Conservation (phyloP, 2,329 filamentous ascomycete genomes). For the Elsinoe necatrix region DNA sequence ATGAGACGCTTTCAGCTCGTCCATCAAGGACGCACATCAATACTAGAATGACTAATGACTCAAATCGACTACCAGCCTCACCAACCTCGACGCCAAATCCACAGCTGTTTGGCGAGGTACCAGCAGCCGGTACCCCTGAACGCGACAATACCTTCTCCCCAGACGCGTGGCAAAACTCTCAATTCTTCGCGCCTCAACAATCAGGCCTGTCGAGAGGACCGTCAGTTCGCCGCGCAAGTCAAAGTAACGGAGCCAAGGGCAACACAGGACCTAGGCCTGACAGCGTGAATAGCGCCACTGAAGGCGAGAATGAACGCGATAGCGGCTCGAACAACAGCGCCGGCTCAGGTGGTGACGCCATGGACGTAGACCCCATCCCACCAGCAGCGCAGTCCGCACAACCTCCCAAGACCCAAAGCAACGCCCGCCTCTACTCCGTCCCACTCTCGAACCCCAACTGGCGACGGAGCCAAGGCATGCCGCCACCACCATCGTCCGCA, state of each 20-base stretch:
- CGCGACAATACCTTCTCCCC: conserved; percentile 1
- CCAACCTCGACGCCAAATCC: conserved; percentile 9
- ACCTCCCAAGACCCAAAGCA: conserved; percentile 17
- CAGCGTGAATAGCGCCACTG: conserved; percentile 6
- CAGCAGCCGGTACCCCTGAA: background rate
- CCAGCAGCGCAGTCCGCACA: conserved; percentile 20
- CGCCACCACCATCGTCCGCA: background rate
- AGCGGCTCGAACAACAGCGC: conserved; percentile 18
- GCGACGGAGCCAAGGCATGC: conserved; percentile 21
- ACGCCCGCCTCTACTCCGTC: conserved; percentile 28
- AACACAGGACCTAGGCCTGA: background rate
- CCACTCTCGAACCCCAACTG: conserved; percentile 24
- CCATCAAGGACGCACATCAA: conserved; percentile 10
- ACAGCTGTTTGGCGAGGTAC: conserved; percentile 9
- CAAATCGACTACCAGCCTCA: conserved; percentile 4
- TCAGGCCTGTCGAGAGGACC: conserved; percentile 11
- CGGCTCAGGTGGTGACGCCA: conserved; percentile 32
- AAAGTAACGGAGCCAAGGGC: background rate
- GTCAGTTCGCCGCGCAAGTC: conserved; percentile 5
- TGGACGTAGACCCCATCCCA: conserved; percentile 40
- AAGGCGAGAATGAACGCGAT: conserved; percentile 23
- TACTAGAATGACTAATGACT: conserved; percentile 10
- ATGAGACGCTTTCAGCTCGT: conserved; percentile 9
- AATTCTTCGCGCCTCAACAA: conserved; percentile 13
- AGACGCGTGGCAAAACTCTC: conserved; percentile 7